Base-by-base conservation (phyloP, 2,329 filamentous ascomycete genomes). In the Apiospora phragmitis region DNA sequence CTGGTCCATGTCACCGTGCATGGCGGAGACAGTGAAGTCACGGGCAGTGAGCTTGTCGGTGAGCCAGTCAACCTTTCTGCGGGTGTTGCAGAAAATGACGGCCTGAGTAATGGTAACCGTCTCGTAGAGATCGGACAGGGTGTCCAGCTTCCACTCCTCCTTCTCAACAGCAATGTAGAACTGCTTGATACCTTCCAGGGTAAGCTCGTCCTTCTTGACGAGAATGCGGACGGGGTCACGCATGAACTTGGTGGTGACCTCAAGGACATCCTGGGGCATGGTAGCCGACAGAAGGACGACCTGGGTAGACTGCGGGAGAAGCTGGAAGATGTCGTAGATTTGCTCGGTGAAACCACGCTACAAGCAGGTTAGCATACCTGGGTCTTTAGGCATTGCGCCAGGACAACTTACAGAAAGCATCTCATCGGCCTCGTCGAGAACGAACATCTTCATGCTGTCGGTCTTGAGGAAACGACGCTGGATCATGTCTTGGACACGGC, bases 171-270 rank as follows among this genome's bases (percentile, higher is more conserved):
- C 96, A 86, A 99, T 98, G 89, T 98, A 99, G 89, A 98, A 99
- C 85, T 99, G 96, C 91, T 99, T 99, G 83, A 99, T 97, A 94
- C 96, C 96, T 88, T 99, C 96, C 72, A 99, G 94, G 81, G 96
- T 99, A 85, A 99, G 92, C 85, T 99, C 96, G 82, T 97, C 95
- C 91, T 97, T 97, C 93, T 99, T 99, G 86, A 99, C 96, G 78
- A 99, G 90, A 82, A 99, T 98, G 82, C 96, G 95, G 84, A 99
- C 93, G 77, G 96, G 96, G 86, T 99, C 96, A 80, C 94, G 95
- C 96, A 99, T 99, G 90, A 99, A 99, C 89, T 98, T 98, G 87
- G 95, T 98, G 82, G 96, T 99, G 82, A 99, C 95, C 88, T 99
- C 96, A 73, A 99, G 92, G 74, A 99, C 96, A 82, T 99, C 96